Evolutionary conservation across 306 rosid species (phyloP).

Genomic region (Geum urbanum): DNA sequence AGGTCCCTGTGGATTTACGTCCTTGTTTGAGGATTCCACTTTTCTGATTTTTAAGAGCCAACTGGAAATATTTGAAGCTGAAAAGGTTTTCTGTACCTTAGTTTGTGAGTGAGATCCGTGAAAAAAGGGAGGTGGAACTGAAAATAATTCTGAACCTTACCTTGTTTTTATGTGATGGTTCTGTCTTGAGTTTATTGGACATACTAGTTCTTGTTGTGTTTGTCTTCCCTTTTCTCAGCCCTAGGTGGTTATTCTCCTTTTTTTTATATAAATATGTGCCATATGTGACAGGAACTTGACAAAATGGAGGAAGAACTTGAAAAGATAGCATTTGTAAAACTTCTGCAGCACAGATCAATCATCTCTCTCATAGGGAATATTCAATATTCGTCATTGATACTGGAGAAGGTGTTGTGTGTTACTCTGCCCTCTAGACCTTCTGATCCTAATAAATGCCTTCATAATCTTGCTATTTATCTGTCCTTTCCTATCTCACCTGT

Average conservation of each 20-base stretch:
- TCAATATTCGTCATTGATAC: constrained; percentile 57
- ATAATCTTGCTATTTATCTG: neutral
- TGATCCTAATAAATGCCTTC: neutral
- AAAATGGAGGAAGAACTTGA: constrained; percentile 57
- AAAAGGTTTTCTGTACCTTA: neutral
- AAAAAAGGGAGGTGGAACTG: neutral
- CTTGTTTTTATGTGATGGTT: too few relatives aligned
- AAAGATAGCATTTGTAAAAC: constrained; percentile 63
- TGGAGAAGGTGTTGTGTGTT: constrained; percentile 51
- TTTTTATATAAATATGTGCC: too few relatives aligned
- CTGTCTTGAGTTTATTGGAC: too few relatives aligned
- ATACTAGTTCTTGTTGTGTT: too few relatives aligned
- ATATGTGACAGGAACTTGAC: constrained; percentile 53
- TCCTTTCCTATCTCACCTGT: neutral
- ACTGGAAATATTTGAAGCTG: constrained; percentile 2
- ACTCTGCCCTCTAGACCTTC: neutral
- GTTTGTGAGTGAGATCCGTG: neutral
- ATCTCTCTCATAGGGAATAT: constrained; percentile 70
- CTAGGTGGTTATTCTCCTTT: too few relatives aligned
- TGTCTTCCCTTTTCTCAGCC: too few relatives aligned
- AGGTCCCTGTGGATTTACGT: too few relatives aligned
- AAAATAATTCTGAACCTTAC: neutral
- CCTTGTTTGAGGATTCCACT: too few relatives aligned
- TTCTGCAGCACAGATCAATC: constrained; percentile 61
- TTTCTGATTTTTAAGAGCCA: neutral